Conservation (phyloP, 768 basidiomycete species). For the Boletus bicolor region DNA sequence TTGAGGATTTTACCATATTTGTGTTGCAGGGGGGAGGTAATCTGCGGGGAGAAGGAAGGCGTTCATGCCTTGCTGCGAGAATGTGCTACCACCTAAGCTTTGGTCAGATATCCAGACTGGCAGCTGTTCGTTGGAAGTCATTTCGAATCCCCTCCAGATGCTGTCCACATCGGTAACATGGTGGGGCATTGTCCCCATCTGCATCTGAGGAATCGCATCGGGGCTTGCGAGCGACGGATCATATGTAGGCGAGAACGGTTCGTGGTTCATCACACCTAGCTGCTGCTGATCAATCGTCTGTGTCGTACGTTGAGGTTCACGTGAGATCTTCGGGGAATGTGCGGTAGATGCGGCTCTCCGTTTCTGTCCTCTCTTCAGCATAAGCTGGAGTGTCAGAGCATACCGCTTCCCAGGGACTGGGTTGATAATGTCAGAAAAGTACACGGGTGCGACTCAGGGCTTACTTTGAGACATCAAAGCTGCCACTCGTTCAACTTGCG, state of each 20-base stretch:
- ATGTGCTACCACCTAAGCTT: conserved; percentile 69
- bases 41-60: conserved; percentile 77
- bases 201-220: conserved; percentile 32
- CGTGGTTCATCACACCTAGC: conserved; percentile 37
- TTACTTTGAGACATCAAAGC: conserved; percentile 75
- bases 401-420: conserved; percentile 91
- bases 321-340: conserved; percentile 57
- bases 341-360: conserved; percentile 53
- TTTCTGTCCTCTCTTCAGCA: conserved; percentile 76
- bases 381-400: conserved; percentile 83
- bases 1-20: conserved; percentile 60
- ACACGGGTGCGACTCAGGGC: conserved; percentile 20
- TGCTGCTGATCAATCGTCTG: conserved; percentile 44
- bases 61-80: conserved; percentile 81
- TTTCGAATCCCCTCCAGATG: conserved; percentile 75
- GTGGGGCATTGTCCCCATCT: conserved; percentile 27
- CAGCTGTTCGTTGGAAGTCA: conserved; percentile 67
- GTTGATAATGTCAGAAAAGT: conserved; percentile 7
- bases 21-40: conserved; percentile 66
- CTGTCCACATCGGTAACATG: conserved; percentile 47
- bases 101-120: conserved; percentile 88
- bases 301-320: conserved; percentile 51
- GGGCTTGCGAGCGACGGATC: conserved; percentile 40
- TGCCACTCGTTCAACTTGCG: conserved; percentile 75
- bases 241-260: conserved; percentile 58